Percentiles rank a stretch among this genome's conserved stretches.
Evolutionary conservation across 1,284 basidiomycete species (phyloP).

Genomic region (Amylostereum chailletii): DNA sequence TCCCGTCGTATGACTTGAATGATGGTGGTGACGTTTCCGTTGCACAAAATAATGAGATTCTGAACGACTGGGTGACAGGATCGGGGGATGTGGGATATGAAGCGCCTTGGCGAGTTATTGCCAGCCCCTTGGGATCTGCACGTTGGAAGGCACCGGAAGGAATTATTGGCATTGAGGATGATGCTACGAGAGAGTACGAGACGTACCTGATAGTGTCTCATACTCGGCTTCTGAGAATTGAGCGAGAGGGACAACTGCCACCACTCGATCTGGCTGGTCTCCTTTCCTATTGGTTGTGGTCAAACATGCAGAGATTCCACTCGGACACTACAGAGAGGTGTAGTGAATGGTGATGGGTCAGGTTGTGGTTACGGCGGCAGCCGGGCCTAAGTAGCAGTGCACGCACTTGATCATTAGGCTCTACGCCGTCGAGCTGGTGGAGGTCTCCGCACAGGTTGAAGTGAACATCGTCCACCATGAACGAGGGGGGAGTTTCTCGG

Average conservation of each 20-base stretch:
- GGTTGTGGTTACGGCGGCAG: neutral
- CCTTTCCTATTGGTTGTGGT: constrained; percentile 56
- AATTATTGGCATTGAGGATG: constrained; percentile 2
- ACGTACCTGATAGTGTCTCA: neutral
- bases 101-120: constrained; percentile 50
- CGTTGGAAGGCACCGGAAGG: too few relatives aligned
- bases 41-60: constrained; percentile 12
- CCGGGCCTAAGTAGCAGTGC: constrained; percentile 2
- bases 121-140: constrained; percentile 44
- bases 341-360: constrained; percentile 7
- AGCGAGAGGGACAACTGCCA: constrained; percentile 60
- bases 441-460: constrained; percentile 54
- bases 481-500: constrained; percentile 29
- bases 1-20: constrained; percentile 54
- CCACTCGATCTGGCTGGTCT: constrained; percentile 43
- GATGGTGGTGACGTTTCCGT: constrained; percentile 33
- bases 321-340: constrained; percentile 42
- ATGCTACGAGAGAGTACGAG: constrained; percentile 4
- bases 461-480: constrained; percentile 25
- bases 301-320: constrained; percentile 63
- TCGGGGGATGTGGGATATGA: constrained; percentile 38
- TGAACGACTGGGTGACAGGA: too few relatives aligned
- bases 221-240: constrained; percentile 28
- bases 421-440: constrained; percentile 32
- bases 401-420: constrained; percentile 60